Base-by-base conservation (phyloP, 257 asterid species). In the Petunia secreta region DNA sequence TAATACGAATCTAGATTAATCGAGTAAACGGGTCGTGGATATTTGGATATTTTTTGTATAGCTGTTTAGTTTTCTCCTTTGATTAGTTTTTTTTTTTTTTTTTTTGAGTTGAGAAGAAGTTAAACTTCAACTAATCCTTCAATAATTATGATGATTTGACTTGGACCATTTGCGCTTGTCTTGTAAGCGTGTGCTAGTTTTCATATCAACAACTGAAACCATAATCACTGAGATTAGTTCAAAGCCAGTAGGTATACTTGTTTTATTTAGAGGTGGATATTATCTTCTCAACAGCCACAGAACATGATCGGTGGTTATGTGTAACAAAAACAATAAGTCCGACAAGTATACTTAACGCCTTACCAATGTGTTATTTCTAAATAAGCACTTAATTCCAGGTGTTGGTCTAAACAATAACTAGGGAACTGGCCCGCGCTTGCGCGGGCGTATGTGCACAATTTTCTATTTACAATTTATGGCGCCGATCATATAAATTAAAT, bases 241-340 rank as follows among this genome's bases (percentile, higher is more conserved):
- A 36, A 50, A 36, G 36, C 6, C 6, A 73, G 62, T 73, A 11
- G 77, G 77, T 73, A 73, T 73, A 48, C 46, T 73, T 73, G 77
- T 73, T 73, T 73, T 50, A 73, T 50, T 34, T 50, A 62, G 9
- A 71, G 54, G 62, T 69, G 77, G 59, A 38, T 13, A 71, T 71
- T 69, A 46, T 46, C 50, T 71, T 71, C 34, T 69, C 77, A 69
- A 69, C 54, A 69, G 59, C 77, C 77, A 71, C 50, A 71, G 60
- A 71, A 71, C 77, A 48, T 71, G 77, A 71, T 11, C 25, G 25
- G 77, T 48, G 60, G 77, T 48, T 71, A 71, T 34, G 48, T 71
- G 6, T 46, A 71, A 48, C 41, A 48, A 25, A 68, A 8, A 6
- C 11, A 34, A 44, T 25, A 48, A 10, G 5, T 48, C 3, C 3